Conservation (phyloP, 192 early-diverging fungal genomes). For the Backusella tarrabulga region DNA sequence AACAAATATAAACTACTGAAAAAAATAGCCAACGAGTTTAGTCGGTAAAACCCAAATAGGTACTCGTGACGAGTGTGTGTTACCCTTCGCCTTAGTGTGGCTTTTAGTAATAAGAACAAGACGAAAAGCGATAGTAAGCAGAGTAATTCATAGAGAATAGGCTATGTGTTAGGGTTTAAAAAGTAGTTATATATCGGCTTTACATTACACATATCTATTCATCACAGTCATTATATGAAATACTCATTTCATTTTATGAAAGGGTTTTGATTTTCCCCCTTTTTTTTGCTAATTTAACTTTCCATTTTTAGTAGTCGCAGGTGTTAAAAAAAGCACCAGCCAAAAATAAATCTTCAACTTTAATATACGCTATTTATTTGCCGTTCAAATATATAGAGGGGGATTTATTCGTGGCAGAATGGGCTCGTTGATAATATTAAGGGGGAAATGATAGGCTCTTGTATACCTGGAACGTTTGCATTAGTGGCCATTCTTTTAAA, state of each 20-base stretch:
- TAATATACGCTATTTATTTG: too few species aligned
- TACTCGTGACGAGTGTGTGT: not conserved
- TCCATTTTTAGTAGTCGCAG: not conserved
- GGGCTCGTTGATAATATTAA: too few species aligned
- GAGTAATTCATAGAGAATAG: not conserved
- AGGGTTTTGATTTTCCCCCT: not conserved
- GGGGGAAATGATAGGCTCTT: too few species aligned
- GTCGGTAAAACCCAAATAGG: not conserved
- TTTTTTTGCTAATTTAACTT: not conserved
- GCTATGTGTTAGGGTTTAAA: not conserved
- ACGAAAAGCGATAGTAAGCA: not conserved
- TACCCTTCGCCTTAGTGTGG: not conserved
- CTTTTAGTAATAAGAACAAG: not conserved
- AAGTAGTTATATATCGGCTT: not conserved
- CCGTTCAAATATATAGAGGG: too few species aligned
- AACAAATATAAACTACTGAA: not conserved
- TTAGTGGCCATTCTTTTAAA: too few species aligned
- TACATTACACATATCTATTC: not conserved
- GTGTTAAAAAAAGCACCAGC: not conserved
- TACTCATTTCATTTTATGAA: not conserved
- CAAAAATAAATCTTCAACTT: not conserved
- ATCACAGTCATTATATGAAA: not conserved
- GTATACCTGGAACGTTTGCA: too few species aligned
- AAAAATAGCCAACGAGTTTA: not conserved
- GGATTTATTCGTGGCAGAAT: too few species aligned